Evolutionary conservation across 306 rosid species (phyloP), one percentile per base, ranked within the genome.

Genomic region (Arachis hypogaea): DNA sequence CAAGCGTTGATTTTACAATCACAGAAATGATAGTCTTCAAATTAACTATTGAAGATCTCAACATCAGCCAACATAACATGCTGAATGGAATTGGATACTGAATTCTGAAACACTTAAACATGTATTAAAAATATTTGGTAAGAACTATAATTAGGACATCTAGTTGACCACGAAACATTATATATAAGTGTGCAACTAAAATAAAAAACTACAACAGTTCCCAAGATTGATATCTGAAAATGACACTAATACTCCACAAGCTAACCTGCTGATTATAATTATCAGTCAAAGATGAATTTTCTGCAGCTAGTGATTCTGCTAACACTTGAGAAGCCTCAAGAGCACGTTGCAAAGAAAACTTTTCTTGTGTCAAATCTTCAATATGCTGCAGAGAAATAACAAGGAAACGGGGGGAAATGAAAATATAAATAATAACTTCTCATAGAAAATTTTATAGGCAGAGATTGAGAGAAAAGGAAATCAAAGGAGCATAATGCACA

Each of bases 331-430:
- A 87, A 81, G 97, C 89, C 49, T 92, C 98, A 43, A 95, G 87
- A 80, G 87, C 96, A 41, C 93, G 90, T 88, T 95, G 98, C 76
- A 92, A 67, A 51, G 99, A 90, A 78, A 92, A 95, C 12, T 95
- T 95, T 63, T 95, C 98, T 78, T 88, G 93, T 0, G 99, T 95
- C 82, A 95, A 77, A 85, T 95, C 99, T 84, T 95, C 99, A 83
- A 92, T 95, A 84, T 95, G 93, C 99, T 95, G 90, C 82, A 78
- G 49, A 46, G 72, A 46, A 61, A 64, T 49, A 69, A 58, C 69
- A 9, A 38, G 11, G 50, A 16, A 60, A 55, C 76, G 22, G 62
- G 36, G 59, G 29, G 5, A 44, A 57, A 50, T 58, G 49, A 5
- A 54, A 59, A 22, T 55, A 18, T 56, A 30, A 51, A 50, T 55